A percentile compares a stretch with the other conserved stretches of the same genome.
Conservation (phyloP, 768 basidiomycete genomes). For the Lyophyllum atratum region DNA sequence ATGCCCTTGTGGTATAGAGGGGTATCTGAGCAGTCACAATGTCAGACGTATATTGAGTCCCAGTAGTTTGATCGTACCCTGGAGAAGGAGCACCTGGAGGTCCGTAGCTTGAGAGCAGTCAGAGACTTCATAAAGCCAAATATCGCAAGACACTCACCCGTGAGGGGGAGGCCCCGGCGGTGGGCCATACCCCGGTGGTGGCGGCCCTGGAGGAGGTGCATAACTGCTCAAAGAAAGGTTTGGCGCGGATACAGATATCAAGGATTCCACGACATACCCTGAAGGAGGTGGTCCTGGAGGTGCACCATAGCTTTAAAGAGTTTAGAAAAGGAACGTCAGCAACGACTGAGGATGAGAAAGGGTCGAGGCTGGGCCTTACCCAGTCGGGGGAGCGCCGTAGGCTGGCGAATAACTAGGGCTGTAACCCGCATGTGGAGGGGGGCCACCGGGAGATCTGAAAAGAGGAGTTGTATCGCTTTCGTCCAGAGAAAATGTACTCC, state of each 20-base stretch:
- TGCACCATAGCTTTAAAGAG: constrained; percentile 23
- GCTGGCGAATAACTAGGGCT: constrained; percentile 44
- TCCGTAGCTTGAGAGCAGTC: constrained; percentile 8
- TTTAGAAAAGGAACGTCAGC: neutral
- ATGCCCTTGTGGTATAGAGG: constrained; percentile 1
- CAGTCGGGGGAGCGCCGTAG: constrained; percentile 24
- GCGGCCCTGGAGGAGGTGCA: constrained; percentile 18
- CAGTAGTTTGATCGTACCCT: constrained; percentile 10
- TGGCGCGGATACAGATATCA: neutral
- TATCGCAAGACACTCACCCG: neutral
- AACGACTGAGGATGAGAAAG: neutral
- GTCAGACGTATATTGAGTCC: neutral
- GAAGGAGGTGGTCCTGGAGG: constrained; percentile 36
- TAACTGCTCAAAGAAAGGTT: constrained; percentile 13
- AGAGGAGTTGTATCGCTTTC: neutral
- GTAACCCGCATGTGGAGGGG: constrained; percentile 27
- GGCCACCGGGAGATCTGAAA: constrained; percentile 2
- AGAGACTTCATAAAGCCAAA: neutral
- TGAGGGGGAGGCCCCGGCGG: neutral
- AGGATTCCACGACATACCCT: constrained; percentile 24
- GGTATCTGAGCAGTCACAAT: neutral
- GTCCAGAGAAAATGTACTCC: neutral
- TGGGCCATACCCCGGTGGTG: neutral
- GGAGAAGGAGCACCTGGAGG: constrained; percentile 5
- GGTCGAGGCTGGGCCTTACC: constrained; percentile 7